A percentile compares a stretch with the other conserved stretches of the same genome.
Evolutionary conservation across 805 yeast species (phyloP).

Genomic region (Pichia insulana): DNA sequence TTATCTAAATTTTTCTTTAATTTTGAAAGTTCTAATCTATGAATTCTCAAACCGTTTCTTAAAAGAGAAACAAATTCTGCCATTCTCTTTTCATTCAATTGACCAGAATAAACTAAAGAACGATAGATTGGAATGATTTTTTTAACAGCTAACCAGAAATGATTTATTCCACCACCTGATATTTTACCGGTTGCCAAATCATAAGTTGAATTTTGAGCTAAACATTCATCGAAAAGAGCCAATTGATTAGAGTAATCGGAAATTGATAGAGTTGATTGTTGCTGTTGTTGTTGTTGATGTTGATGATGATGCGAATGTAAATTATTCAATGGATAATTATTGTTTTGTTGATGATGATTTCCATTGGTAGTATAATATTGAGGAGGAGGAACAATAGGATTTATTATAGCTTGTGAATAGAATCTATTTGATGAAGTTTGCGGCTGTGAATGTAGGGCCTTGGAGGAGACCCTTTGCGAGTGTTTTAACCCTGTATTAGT

Average conservation of each 20-base stretch:
- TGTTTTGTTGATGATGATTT: too few species aligned
- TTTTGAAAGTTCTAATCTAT: slow-evolving; percentile 45
- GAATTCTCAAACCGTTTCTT: slow-evolving; percentile 48
- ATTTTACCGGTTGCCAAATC: slow-evolving; percentile 33
- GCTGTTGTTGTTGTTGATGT: slow-evolving; percentile 5
- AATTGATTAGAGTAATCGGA: slow-evolving; percentile 5
- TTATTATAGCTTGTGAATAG: neutral
- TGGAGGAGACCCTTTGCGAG: neutral
- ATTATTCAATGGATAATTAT: too few species aligned
- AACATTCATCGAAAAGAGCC: slow-evolving; percentile 38
- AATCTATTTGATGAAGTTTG: neutral
- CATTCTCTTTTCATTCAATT: slow-evolving; percentile 37
- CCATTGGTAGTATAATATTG: too few species aligned
- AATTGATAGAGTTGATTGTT: neutral
- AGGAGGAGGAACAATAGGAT: neutral
- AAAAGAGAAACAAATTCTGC: slow-evolving; percentile 42
- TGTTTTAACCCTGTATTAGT: neutral
- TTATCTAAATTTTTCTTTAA: slow-evolving; percentile 52
- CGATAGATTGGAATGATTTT: slow-evolving; percentile 43
- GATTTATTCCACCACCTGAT: slow-evolving; percentile 29
- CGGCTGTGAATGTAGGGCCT: neutral
- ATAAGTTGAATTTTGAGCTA: slow-evolving; percentile 28
- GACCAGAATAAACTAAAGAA: slow-evolving; percentile 38
- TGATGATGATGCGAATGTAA: neutral
- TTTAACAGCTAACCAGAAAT: slow-evolving; percentile 45